A percentile compares a stretch with the other conserved stretches of the same genome.
Conservation (phyloP, 2,329 filamentous ascomycete genomes). For the Fusarium circinatum region DNA sequence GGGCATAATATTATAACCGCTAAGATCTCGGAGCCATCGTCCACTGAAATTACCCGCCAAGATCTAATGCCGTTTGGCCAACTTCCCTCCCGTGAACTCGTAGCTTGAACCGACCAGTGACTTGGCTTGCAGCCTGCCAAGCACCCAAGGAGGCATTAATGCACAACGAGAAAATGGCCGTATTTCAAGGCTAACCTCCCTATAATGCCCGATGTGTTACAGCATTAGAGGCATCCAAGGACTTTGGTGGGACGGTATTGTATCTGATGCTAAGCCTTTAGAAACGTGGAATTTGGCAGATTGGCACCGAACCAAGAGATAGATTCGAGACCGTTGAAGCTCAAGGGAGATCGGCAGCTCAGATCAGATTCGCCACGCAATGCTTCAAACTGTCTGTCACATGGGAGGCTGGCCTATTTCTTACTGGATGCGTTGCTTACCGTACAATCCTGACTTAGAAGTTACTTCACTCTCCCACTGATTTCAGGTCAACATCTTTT, state of each 20-base stretch:
- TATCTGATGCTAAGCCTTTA: not conserved
- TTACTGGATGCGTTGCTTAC: not conserved
- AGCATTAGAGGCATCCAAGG: conserved; percentile 1
- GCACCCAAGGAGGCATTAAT: not conserved
- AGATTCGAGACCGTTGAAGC: not conserved
- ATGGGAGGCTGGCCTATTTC: not conserved
- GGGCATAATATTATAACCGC: not conserved
- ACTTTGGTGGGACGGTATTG: not conserved
- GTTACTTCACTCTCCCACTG: not conserved
- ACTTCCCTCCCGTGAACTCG: not conserved
- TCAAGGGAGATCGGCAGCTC: not conserved
- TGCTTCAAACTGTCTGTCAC: too few species aligned
- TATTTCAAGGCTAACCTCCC: not conserved
- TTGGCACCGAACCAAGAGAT: not conserved
- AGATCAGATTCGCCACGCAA: not conserved
- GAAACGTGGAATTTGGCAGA: not conserved
- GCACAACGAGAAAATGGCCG: not conserved
- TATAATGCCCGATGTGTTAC: not conserved
- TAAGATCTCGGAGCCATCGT: not conserved
- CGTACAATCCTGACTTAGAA: not conserved
- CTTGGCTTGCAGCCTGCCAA: conserved; percentile 8
- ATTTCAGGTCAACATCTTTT: not conserved
- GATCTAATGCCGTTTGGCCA: not conserved
- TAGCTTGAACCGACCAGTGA: not conserved
- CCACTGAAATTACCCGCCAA: conserved; percentile 5